Base-by-base conservation (phyloP, 208 protist species). In the Acanthamoeba lenticulata region DNA sequence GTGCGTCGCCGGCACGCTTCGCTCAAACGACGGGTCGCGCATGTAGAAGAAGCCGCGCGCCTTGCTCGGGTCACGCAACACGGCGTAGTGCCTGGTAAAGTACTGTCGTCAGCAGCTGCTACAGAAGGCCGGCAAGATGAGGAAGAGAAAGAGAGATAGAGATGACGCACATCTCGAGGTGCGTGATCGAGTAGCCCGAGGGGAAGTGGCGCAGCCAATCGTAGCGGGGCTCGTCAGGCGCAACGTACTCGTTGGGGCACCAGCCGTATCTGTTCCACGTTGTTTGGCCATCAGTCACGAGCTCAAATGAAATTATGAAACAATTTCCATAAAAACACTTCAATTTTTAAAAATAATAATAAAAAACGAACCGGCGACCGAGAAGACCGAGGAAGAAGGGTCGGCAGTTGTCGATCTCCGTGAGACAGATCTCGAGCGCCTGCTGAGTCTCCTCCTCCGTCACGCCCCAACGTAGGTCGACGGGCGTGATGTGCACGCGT, bases 381-480 rank as follows among this genome's bases (percentile, higher is more conserved):
- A 99, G 85, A 47, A 99, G 96, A 79, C 95, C 96, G 2, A 96
- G 32, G 90, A 99, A 99, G 94, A 99, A 99, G 11, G 98, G 98
- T 13, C 97, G 91, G 94, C 98, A 99, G 34, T 98, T 97, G 40
- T 98, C 98, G 32, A 99, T 98, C 85, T 99, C 98, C 52, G 98
- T 98, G 6, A 99, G 96, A 96, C 98, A 99, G 38, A 99, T 97
- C 38, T 94, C 72, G 9, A 97, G 38, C 13, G 97, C 96, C 57
- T 98, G 96, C 21, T 94, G 97, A 2, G 97, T 96, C 1, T 97
- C 97, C 34, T 98, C 97, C 44, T 94, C 92, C 0, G 98, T 99
- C 49, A 99, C 98, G 88, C 98, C 98, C 98, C 98, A 99, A 83
- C 98, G 98, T 52, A 99, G 96, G 94, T 99, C 98, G 40, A 99